Evolutionary conservation across 768 basidiomycete species (phyloP).

Genomic region (Amanita exitialis): DNA sequence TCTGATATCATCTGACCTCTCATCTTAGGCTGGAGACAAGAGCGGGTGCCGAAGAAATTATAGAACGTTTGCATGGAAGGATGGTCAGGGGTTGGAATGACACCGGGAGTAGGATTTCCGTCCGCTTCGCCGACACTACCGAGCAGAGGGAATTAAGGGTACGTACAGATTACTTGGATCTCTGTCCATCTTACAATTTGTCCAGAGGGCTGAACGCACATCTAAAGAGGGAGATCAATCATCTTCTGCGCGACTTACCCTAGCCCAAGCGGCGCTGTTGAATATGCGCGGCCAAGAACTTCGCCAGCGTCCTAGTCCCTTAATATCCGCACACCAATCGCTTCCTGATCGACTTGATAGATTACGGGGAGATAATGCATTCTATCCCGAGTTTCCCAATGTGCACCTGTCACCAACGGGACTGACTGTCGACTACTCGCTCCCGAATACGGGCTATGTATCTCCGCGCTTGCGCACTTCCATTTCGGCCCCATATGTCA

Average conservation of each 20-base stretch:
- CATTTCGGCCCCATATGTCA: neutral
- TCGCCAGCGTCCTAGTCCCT: constrained; percentile 16
- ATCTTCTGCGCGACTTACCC: constrained; percentile 57
- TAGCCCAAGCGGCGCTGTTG: constrained; percentile 69
- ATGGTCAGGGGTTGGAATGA: constrained; percentile 78
- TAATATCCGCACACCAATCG: constrained; percentile 13
- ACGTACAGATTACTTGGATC: constrained; percentile 17
- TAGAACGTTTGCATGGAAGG: constrained; percentile 69
- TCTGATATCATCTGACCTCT: constrained; percentile 2
- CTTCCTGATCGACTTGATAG: constrained; percentile 4
- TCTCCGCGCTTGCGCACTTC: constrained; percentile 5
- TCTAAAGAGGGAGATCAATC: constrained; percentile 46
- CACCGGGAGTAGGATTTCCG: constrained; percentile 65
- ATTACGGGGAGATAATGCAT: constrained; percentile 1
- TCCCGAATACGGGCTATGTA: constrained; percentile 15
- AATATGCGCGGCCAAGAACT: constrained; percentile 65
- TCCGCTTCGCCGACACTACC: constrained; percentile 68
- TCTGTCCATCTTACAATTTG: neutral
- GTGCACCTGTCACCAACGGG: constrained; percentile 12
- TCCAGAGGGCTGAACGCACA: constrained; percentile 52
- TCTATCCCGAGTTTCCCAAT: constrained; percentile 18
- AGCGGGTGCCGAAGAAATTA: constrained; percentile 62
- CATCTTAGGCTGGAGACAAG: constrained; percentile 58
- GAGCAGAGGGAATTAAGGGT: constrained; percentile 74
- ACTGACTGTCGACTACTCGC: constrained; percentile 31